Conservation (phyloP, 2,329 filamentous ascomycete genomes). For the Fusarium mundagurra region DNA sequence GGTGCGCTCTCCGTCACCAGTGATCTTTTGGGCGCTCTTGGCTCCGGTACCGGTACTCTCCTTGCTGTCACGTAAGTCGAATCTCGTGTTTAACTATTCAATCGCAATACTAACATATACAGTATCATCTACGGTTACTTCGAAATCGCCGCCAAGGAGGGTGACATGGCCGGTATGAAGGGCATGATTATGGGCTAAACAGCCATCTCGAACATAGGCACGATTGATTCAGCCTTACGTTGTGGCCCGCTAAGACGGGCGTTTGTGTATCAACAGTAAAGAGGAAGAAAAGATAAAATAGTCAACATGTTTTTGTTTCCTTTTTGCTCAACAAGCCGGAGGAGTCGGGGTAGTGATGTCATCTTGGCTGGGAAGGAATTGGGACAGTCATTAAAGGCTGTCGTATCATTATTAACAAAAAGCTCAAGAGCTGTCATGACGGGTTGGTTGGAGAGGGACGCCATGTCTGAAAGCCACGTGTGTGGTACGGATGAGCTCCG, state of each 20-base stretch:
- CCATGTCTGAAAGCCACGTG: conserved; percentile 17
- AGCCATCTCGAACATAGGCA: conserved; percentile 23
- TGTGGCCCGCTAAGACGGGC: conserved; percentile 25
- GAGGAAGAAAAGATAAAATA: conserved; percentile 44
- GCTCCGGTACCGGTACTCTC: conserved; percentile 96
- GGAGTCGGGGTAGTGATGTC: conserved; percentile 42
- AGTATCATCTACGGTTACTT: conserved; percentile 99
- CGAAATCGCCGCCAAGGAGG: conserved; percentile 98
- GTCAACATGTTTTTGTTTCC: conserved; percentile 43
- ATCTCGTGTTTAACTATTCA: conserved; percentile 37
- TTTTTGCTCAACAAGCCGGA: conserved; percentile 36
- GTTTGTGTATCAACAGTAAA: conserved; percentile 44
- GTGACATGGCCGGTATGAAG: conserved; percentile 87
- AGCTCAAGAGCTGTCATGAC: conserved; percentile 35
- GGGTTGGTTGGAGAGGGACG: conserved; percentile 23
- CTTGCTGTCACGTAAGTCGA: conserved; percentile 95
- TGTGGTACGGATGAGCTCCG: conserved; percentile 18
- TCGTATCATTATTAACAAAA: conserved; percentile 38
- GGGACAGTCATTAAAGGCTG: conserved; percentile 37
- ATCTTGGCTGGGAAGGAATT: conserved; percentile 37
- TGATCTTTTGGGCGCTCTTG: conserved; percentile 94
- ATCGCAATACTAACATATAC: conserved; percentile 46
- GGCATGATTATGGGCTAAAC: conserved; percentile 76
- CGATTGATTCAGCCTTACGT: conserved; percentile 37
- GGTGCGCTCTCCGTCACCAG: conserved; percentile 95